phyloP scores from a whole-genome alignment of 2,329 filamentous ascomycete genomes.

The Madurella mycetomatis region DNA sequence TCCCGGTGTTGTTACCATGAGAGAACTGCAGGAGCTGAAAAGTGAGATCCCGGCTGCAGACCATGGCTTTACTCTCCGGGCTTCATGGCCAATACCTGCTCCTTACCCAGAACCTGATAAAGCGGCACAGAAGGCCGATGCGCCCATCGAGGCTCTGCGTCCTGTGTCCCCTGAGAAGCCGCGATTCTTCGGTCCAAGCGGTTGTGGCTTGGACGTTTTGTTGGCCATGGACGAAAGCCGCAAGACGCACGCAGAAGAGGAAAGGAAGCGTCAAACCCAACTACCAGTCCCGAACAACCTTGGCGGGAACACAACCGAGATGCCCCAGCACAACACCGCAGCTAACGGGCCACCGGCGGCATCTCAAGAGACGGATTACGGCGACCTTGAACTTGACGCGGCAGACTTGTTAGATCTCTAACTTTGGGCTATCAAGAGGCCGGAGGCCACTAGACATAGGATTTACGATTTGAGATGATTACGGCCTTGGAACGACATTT shows the following conservation, averaged over 20 bases:
- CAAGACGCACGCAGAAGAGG: slow-evolving; percentile 31
- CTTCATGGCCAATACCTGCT: too few species aligned
- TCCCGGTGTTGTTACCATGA: too few species aligned
- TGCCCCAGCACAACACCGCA: neutral
- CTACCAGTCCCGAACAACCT: slow-evolving; percentile 16
- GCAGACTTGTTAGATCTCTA: slow-evolving; percentile 6
- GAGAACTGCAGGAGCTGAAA: too few species aligned
- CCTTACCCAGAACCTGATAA: too few species aligned
- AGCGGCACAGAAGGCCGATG: neutral
- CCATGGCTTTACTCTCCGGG: too few species aligned
- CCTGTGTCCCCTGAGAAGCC: slow-evolving; percentile 26
- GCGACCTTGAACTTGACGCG: slow-evolving; percentile 19
- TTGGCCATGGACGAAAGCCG: slow-evolving; percentile 30
- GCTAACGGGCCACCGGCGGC: neutral
- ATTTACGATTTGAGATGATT: neutral
- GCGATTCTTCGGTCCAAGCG: slow-evolving; percentile 33
- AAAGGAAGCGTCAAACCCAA: slow-evolving; percentile 15
- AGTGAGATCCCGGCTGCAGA: too few species aligned
- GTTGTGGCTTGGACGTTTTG: slow-evolving; percentile 24
- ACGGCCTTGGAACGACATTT: neutral
- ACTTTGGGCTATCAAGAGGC: too few species aligned
- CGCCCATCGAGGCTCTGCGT: neutral
- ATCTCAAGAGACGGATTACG: slow-evolving; percentile 26
- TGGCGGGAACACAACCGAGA: neutral
- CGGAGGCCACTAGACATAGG: too few species aligned